Evolutionary conservation across 345 rosid species (phyloP).

Genomic region (Durio zibethinus): DNA sequence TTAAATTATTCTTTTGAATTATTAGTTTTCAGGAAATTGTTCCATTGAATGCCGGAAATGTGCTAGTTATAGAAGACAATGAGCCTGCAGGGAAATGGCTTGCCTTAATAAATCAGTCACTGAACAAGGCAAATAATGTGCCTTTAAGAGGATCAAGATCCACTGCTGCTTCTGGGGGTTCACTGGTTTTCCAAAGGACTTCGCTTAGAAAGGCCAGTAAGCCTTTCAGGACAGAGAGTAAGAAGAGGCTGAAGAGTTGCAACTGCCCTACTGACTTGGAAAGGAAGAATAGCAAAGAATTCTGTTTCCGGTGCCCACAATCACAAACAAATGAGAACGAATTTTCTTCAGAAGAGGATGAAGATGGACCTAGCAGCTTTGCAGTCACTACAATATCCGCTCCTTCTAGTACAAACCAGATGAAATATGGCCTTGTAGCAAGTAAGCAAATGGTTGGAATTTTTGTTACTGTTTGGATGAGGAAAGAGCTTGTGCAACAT

Average conservation of each 20-base stretch:
- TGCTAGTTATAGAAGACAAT: constrained; percentile 83
- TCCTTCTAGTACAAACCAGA: constrained; percentile 27
- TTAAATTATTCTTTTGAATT: not conserved
- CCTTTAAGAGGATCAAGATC: constrained; percentile 29
- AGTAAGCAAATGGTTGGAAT: constrained; percentile 98
- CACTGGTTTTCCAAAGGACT: constrained; percentile 67
- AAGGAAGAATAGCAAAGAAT: constrained; percentile 58
- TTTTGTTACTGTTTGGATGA: constrained; percentile 85
- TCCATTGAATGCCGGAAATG: constrained; percentile 95
- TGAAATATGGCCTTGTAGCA: constrained; percentile 72
- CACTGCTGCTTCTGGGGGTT: constrained; percentile 31
- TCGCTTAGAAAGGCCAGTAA: constrained; percentile 77
- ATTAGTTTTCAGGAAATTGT: constrained; percentile 96
- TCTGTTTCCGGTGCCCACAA: constrained; percentile 67
- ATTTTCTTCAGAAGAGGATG: constrained; percentile 66
- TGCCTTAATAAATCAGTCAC: constrained; percentile 62
- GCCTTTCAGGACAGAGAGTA: constrained; percentile 70
- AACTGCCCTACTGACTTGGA: constrained; percentile 57
- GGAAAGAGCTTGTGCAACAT: constrained; percentile 71
- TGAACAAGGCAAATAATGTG: constrained; percentile 46
- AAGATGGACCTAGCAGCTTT: constrained; percentile 40
- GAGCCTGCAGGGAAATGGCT: constrained; percentile 97
- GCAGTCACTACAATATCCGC: constrained; percentile 30
- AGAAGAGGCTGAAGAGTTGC: constrained; percentile 75
- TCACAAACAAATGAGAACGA: constrained; percentile 44